phyloP scores from a whole-genome alignment of 2,329 filamentous ascomycete genomes.

The Dactylonectria estremocensis region DNA sequence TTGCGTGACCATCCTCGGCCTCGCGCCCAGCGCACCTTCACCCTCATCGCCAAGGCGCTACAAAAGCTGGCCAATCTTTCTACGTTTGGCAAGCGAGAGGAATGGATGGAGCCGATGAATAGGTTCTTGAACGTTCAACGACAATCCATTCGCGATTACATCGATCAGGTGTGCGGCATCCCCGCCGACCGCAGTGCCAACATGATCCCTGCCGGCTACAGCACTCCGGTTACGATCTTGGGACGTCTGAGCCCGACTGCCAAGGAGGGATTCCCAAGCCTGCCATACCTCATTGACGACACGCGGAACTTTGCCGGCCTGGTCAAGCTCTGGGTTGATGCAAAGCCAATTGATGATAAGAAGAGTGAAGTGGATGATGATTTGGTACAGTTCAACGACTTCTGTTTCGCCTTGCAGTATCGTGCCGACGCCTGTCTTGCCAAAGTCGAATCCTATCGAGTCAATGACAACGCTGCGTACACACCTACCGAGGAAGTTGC shows the following conservation, averaged over 20 bases:
- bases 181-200: slow-evolving; percentile 77
- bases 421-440: slow-evolving; percentile 67
- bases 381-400: slow-evolving; percentile 66
- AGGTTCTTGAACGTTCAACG: slow-evolving; percentile 83
- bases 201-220: slow-evolving; percentile 86
- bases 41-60: slow-evolving; percentile 91
- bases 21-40: slow-evolving; percentile 88
- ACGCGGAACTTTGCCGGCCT: slow-evolving; percentile 87
- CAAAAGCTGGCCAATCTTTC: slow-evolving; percentile 93
- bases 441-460: slow-evolving; percentile 63
- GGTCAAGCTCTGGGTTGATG: slow-evolving; percentile 84
- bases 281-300: slow-evolving; percentile 94
- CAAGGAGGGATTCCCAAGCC: slow-evolving; percentile 91
- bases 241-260: slow-evolving; percentile 84
- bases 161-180: slow-evolving; percentile 89
- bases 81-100: slow-evolving; percentile 92
- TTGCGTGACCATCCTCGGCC: slow-evolving; percentile 86
- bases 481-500: slow-evolving; percentile 57
- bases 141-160: slow-evolving; percentile 86
- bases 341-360: slow-evolving; percentile 58
- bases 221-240: slow-evolving; percentile 91
- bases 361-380: slow-evolving; percentile 61
- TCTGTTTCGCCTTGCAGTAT: slow-evolving; percentile 66
- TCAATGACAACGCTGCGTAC: slow-evolving; percentile 52
- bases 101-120: slow-evolving; percentile 99